A percentile compares a stretch with the other conserved stretches of the same genome.
Conservation (phyloP, 2,329 filamentous ascomycete genomes). For the Calonectria honghensis region DNA sequence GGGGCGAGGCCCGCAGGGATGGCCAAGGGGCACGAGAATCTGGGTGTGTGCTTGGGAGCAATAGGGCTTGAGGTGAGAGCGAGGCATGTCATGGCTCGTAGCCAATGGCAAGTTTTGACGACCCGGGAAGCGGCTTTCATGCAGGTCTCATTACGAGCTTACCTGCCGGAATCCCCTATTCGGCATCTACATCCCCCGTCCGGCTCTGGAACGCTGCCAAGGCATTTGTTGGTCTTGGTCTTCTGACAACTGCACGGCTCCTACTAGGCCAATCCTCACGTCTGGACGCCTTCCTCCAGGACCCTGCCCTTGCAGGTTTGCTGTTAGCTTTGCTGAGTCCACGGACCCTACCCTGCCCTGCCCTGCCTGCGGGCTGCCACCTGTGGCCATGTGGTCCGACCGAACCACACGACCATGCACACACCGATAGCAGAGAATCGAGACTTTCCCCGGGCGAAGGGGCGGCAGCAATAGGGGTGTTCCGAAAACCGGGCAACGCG, state of each 20-base stretch:
- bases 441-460: background rate
- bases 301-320: background rate
- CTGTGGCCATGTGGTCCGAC: slow-evolving; percentile 3
- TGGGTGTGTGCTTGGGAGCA: slow-evolving; percentile 10
- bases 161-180: slow-evolving; percentile 22
- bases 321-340: background rate
- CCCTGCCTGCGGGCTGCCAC: background rate
- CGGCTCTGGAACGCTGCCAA: background rate
- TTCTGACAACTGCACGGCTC: background rate
- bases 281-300: background rate
- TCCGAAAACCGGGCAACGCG: slow-evolving; percentile 2
- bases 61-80: background rate
- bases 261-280: background rate
- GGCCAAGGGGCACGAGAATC: background rate
- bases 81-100: slow-evolving; percentile 1
- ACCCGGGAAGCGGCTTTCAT: slow-evolving; percentile 6
- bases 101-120: slow-evolving; percentile 34
- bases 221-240: slow-evolving; percentile 1
- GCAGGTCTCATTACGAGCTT: slow-evolving; percentile 27
- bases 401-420: slow-evolving; percentile 17
- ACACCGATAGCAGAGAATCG: background rate
- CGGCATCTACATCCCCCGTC: background rate
- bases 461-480: slow-evolving; percentile 8
- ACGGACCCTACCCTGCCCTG: background rate
- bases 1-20: background rate